phyloP scores from a whole-genome alignment of 2,329 filamentous ascomycete species.

The Magnaporthales sp. region DNA sequence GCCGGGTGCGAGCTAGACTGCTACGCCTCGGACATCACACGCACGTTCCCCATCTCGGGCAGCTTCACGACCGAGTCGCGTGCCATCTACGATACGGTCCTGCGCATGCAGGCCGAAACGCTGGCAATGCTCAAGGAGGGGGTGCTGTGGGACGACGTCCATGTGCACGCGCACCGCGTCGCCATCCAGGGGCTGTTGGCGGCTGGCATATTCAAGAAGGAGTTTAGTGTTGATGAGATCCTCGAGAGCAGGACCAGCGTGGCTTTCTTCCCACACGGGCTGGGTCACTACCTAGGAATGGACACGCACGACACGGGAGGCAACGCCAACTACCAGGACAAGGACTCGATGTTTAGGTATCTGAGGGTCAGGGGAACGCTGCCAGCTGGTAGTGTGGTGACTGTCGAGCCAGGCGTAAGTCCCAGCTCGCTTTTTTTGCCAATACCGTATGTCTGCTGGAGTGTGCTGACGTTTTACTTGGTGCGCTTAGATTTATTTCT shows the following conservation, averaged over 20 bases:
- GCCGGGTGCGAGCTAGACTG: constrained; percentile 70
- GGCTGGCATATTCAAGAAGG: constrained; percentile 65
- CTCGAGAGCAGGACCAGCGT: constrained; percentile 71
- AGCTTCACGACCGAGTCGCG: constrained; percentile 61
- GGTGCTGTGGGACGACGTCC: constrained; percentile 72
- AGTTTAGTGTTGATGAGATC: constrained; percentile 55
- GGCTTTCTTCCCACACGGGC: constrained; percentile 85
- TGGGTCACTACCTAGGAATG: constrained; percentile 87
- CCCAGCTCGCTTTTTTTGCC: neutral
- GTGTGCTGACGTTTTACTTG: neutral
- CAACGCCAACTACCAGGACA: constrained; percentile 68
- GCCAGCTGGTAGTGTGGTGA: constrained; percentile 76
- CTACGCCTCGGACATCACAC: constrained; percentile 68
- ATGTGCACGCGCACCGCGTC: constrained; percentile 69
- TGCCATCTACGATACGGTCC: constrained; percentile 73
- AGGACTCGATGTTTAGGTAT: constrained; percentile 80
- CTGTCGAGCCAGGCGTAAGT: constrained; percentile 83
- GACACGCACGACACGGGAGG: constrained; percentile 86
- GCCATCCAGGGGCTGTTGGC: constrained; percentile 71
- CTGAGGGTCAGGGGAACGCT: constrained; percentile 68
- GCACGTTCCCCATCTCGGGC: constrained; percentile 75
- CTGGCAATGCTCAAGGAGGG: constrained; percentile 66
- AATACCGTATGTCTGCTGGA: neutral
- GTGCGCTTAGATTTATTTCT: constrained; percentile 67
- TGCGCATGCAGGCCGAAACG: constrained; percentile 77